Evolutionary conservation across 1,139 yeast genomes (phyloP).

Genomic region (Yamadazyma jaroonii): DNA sequence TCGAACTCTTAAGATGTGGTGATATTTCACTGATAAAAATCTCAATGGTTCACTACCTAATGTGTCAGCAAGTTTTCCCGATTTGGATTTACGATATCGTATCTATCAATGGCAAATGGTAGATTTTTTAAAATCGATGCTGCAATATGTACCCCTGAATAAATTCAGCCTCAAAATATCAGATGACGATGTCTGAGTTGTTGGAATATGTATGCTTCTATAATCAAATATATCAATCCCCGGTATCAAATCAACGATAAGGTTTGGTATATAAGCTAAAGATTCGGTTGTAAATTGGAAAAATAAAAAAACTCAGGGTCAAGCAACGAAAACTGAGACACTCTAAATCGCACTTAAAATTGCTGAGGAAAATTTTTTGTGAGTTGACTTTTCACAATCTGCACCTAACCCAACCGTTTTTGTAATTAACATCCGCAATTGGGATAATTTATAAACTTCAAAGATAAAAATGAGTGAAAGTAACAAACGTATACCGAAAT

Average conservation of each 20-base stretch:
- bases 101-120: background rate
- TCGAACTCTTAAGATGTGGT: too few species aligned
- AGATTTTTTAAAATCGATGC: background rate
- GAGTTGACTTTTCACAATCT: background rate
- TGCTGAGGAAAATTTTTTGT: slow-evolving; percentile 1
- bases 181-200: too few species aligned
- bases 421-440: background rate
- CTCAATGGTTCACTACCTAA: too few species aligned
- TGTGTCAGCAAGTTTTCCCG: too few species aligned
- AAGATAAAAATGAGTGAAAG: background rate
- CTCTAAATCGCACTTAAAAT: slow-evolving; percentile 2
- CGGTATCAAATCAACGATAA: too few species aligned
- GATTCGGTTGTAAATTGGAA: too few species aligned
- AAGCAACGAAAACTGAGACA: too few species aligned
- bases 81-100: too few species aligned
- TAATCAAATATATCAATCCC: background rate
- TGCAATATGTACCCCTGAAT: slow-evolving; percentile 1
- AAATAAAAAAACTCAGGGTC: too few species aligned
- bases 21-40: too few species aligned
- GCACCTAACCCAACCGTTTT: background rate
- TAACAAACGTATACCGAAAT: slow-evolving; percentile 1
- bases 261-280: too few species aligned
- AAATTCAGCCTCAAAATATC: background rate
- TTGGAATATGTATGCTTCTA: too few species aligned
- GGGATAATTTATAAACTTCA: background rate